phyloP scores from a whole-genome alignment of 2,329 filamentous ascomycete genomes.

The Geoglossum cookeanum region DNA sequence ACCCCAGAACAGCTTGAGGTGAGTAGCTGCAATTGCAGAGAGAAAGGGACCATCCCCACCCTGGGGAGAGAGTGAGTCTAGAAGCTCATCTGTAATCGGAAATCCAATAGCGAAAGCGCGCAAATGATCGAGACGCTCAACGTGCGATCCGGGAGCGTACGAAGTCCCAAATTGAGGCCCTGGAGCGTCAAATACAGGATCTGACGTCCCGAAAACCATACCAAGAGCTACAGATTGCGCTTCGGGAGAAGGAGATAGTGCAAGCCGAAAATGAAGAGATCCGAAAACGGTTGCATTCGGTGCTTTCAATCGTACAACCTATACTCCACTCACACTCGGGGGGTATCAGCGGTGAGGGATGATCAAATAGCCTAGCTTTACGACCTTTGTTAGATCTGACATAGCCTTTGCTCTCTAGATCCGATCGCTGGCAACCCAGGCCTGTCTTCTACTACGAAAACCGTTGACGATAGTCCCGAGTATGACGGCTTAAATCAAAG shows the following conservation, averaged over 20 bases:
- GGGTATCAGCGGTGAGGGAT: neutral
- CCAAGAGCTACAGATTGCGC: neutral
- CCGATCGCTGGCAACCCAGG: neutral
- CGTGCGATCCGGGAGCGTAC: constrained; percentile 38
- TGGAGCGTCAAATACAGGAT: constrained; percentile 35
- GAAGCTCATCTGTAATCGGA: constrained; percentile 38
- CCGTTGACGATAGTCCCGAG: neutral
- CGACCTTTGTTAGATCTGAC: neutral
- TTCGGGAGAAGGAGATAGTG: constrained; percentile 20
- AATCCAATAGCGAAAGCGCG: constrained; percentile 30
- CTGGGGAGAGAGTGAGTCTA: constrained; percentile 21
- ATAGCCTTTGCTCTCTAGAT: neutral
- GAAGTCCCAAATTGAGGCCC: constrained; percentile 37
- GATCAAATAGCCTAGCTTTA: neutral
- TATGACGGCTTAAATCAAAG: neutral
- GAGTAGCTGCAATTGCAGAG: constrained; percentile 18
- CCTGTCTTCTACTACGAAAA: neutral
- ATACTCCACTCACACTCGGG: constrained; percentile 16
- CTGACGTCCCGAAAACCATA: constrained; percentile 17
- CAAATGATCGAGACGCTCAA: constrained; percentile 41
- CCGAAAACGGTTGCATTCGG: constrained; percentile 43
- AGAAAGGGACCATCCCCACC: neutral
- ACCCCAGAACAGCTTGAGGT: constrained; percentile 70
- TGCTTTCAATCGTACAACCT: constrained; percentile 45
- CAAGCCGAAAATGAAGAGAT: constrained; percentile 68